Base-by-base conservation (phyloP, 306 rosid species). In the Cucurbita pepo region DNA sequence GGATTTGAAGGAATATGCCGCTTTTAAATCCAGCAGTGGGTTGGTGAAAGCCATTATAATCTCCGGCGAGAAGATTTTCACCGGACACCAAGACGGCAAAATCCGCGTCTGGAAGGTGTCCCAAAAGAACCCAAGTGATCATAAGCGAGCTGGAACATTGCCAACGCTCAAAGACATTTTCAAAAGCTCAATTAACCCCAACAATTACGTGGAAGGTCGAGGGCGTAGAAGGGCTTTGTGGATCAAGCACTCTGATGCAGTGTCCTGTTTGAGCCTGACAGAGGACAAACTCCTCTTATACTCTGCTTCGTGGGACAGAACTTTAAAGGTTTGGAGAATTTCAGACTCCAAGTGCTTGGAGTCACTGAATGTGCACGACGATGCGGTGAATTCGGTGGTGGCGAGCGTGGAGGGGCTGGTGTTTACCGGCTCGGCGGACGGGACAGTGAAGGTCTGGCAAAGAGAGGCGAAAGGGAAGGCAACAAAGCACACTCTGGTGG, bases 81-180 rank as follows among this genome's bases (percentile, higher is more conserved):
- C 97, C 1, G 98, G 98, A 1, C 98, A 94, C 73, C 98, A 94
- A 50, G 98, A 94, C 44, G 98, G 97, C 0, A 90, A 90, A 61
- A 86, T 94, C 16, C 84, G 98, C 0, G 96, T 94, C 0, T 94
- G 98, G 98, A 86, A 84, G 50, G 83, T 89, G 2, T 86, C 91
- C 0, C 79, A 85, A 0, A 90, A 80, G 77, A 82, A 82, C 56
- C 87, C 88, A 0, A 84, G 78, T 78, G 50, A 82, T 1, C 95
- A 94, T 82, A 91, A 85, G 53, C 97, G 97, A 3, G 85, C 94
- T 0, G 97, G 98, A 30, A 94, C 98, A 0, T 81, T 94, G 9
- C 98, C 98, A 5, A 85, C 96, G 0, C 72, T 94, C 6, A 90
- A 86, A 65, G 98, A 94, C 53, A 90, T 94, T 5, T 90, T 94